These are phyloP conservation scores for Suillus lakei DNA, from an alignment of 768 basidiomycete genomes.

Conservation along the genomic window DNA sequence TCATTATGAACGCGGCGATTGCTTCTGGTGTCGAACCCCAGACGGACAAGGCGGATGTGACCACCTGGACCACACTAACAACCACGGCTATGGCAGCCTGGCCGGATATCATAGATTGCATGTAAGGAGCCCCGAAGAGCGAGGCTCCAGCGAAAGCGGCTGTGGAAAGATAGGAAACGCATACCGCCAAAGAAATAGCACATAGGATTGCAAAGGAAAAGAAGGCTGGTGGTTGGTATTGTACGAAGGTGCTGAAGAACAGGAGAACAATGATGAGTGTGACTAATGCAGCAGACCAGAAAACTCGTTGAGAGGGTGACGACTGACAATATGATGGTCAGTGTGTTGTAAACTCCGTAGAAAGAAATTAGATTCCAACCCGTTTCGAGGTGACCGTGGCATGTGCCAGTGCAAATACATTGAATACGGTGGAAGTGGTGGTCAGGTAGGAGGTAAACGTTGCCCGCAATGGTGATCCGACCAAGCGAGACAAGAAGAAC, in stretches of 20 bases:
- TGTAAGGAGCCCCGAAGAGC: constrained; percentile 71
- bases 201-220: constrained; percentile 68
- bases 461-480: constrained; percentile 59
- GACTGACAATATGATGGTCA: constrained; percentile 44
- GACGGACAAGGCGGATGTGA: constrained; percentile 63
- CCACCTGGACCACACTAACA: constrained; percentile 76
- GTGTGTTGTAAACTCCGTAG: constrained; percentile 1
- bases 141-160: constrained; percentile 79
- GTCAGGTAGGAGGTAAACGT: constrained; percentile 73
- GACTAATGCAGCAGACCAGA: constrained; percentile 34
- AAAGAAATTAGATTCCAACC: constrained; percentile 43
- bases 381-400: constrained; percentile 72
- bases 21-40: constrained; percentile 44
- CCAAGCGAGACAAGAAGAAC: constrained; percentile 76
- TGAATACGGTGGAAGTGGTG: constrained; percentile 62
- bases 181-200: constrained; percentile 59
- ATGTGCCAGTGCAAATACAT: constrained; percentile 74
- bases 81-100: constrained; percentile 87
- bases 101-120: constrained; percentile 81
- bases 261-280: constrained; percentile 52
- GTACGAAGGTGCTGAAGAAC: constrained; percentile 67
- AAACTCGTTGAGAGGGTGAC: constrained; percentile 62
- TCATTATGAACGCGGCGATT: constrained; percentile 20
- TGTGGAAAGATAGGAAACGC: constrained; percentile 80
- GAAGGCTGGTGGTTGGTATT: constrained; percentile 57